Conservation (phyloP, 108 stramenopile species). For the Cyclotella choctawhatcheeana region DNA sequence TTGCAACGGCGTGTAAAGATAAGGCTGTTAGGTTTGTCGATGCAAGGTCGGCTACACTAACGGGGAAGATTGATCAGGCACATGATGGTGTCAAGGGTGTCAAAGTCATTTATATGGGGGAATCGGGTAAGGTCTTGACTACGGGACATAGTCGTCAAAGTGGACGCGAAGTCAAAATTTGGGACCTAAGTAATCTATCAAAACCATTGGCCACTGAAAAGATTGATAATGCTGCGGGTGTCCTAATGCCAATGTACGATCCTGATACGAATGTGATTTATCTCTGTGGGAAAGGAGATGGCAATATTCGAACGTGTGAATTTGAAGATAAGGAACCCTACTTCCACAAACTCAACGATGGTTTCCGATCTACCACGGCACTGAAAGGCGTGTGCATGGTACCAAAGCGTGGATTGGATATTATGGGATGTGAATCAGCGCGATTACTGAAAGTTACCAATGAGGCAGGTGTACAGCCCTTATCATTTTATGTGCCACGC, state of each 20-base stretch:
- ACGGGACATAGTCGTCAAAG: constrained; percentile 92
- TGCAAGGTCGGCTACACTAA: constrained; percentile 67
- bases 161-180: constrained; percentile 97
- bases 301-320: constrained; percentile 96
- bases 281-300: constrained; percentile 99
- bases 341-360: constrained; percentile 87
- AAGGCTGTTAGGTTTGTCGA: constrained; percentile 93
- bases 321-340: constrained; percentile 93
- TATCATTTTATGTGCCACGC: constrained; percentile 96
- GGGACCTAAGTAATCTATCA: constrained; percentile 90
- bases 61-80: constrained; percentile 62
- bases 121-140: constrained; percentile 88
- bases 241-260: constrained; percentile 97
- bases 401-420: constrained; percentile 95
- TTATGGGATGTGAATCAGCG: constrained; percentile 94
- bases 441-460: constrained; percentile 96
- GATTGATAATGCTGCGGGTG: constrained; percentile 97
- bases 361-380: constrained; percentile 92
- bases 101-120: constrained; percentile 90
- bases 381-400: constrained; percentile 97
- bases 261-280: constrained; percentile 92
- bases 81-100: constrained; percentile 95
- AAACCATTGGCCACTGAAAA: constrained; percentile 80
- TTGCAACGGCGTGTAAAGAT: constrained; percentile 95
- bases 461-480: constrained; percentile 88